These are phyloP conservation scores for Pythium aphanidermatum DNA, from an alignment of 352 stramenopile species.

Conservation along the genomic window DNA sequence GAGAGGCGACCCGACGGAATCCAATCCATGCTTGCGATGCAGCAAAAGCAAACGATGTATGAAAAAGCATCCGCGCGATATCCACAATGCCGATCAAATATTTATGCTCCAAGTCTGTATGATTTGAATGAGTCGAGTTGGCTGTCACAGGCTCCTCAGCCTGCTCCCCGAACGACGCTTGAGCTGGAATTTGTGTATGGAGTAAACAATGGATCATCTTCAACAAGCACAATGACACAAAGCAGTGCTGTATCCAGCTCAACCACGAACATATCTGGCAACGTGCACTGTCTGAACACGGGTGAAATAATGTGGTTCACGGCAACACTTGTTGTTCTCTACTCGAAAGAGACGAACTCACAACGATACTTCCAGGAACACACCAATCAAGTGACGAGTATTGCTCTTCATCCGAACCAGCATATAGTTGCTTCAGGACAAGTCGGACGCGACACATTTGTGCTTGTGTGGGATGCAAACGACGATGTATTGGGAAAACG, in stretches of 20 bases:
- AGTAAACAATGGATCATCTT: slow-evolving; percentile 31
- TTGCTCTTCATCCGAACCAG: slow-evolving; percentile 52
- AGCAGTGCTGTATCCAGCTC: slow-evolving; percentile 8
- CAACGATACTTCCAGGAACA: slow-evolving; percentile 61
- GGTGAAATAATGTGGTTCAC: slow-evolving; percentile 66
- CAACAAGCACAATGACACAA: slow-evolving; percentile 10
- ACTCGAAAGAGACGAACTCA: slow-evolving; percentile 38
- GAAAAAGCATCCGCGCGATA: slow-evolving; percentile 53
- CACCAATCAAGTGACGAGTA: slow-evolving; percentile 47
- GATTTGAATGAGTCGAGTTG: slow-evolving; percentile 19
- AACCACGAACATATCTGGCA: slow-evolving; percentile 33
- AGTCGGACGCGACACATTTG: slow-evolving; percentile 40
- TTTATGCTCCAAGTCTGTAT: slow-evolving; percentile 53
- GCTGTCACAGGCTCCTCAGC: slow-evolving; percentile 1
- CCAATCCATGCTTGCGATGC: slow-evolving; percentile 30
- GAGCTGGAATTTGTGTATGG: slow-evolving; percentile 62
- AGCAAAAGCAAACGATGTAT: slow-evolving; percentile 63
- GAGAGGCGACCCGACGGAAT: slow-evolving; percentile 46
- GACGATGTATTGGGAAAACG: slow-evolving; percentile 50
- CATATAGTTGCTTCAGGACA: slow-evolving; percentile 58
- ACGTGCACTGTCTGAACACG: slow-evolving; percentile 44
- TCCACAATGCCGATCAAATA: slow-evolving; percentile 59
- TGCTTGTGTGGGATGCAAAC: slow-evolving; percentile 66
- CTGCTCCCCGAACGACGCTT: slow-evolving; percentile 29
- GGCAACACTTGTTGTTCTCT: slow-evolving; percentile 49